These are phyloP conservation scores for Aquilaria yunnanensis DNA, from an alignment of 345 rosid species.

Conservation along the genomic window DNA sequence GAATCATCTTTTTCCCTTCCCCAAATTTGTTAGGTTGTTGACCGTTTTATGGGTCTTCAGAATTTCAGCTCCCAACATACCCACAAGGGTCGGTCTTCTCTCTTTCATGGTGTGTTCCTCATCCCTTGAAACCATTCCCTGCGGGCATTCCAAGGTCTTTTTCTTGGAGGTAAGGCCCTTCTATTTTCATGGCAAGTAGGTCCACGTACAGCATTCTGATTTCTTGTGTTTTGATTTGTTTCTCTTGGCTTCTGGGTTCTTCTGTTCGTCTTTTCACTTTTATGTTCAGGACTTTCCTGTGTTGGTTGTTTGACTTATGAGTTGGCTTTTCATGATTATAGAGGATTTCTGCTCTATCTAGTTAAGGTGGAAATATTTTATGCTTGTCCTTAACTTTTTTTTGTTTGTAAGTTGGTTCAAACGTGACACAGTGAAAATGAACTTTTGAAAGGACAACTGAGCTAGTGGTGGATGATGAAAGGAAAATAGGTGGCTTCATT, in stretches of 20 bases:
- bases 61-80: neutral
- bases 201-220: no score
- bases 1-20: slow-evolving; percentile 4
- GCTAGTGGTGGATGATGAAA: no score
- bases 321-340: neutral
- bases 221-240: neutral
- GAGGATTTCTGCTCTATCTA: neutral
- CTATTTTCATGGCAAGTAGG: neutral
- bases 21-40: slow-evolving; percentile 32
- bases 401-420: no score
- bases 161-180: slow-evolving; percentile 37
- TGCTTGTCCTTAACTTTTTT: no score
- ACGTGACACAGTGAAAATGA: no score
- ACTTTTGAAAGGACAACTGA: no score
- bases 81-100: neutral
- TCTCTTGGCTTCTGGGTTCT: slow-evolving; percentile 2
- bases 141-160: slow-evolving; percentile 16
- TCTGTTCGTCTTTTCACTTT: slow-evolving; percentile 1
- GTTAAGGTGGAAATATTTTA: no score
- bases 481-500: no score
- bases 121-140: slow-evolving; percentile 27
- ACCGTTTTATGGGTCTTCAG: slow-evolving; percentile 24
- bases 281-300: slow-evolving; percentile 13
- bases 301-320: neutral
- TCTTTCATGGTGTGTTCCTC: slow-evolving; percentile 22